Evolutionary conservation across 2,329 filamentous ascomycete genomes (phyloP), one percentile per base, ranked within the genome.

Genomic region (Gremmenia infestans): DNA sequence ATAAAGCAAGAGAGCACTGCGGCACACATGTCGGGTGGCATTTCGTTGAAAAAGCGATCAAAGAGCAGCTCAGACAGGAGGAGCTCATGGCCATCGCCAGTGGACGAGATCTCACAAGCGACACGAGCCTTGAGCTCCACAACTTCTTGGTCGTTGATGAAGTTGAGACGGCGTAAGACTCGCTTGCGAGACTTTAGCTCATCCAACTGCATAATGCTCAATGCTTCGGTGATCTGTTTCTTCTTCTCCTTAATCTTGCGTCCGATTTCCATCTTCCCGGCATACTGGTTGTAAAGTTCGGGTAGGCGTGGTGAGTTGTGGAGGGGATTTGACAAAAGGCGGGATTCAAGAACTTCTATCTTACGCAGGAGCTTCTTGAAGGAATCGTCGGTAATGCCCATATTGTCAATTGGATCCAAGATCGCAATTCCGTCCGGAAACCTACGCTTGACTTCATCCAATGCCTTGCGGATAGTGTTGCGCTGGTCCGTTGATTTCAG

Each of bases 71-170:
- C 94, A 12, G 89, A 91, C 5, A 99, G 81, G 61, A 99, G 85
- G 43, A 99, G 79, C 71, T 99, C 95, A 68, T 99, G 94, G 37
- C 93, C 94, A 64, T 87, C 83, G 2, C 69, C 69, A 3, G 83
- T 87, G 0, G 93, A 96, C 60, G 91, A 96, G 62, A 99, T 97
- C 74, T 99, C 93, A 73, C 94, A 99, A 2, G 94, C 94, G 3
- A 97, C 95, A 54, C 95, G 89, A 11, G 93, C 94, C 76, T 99
- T 99, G 68, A 97, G 82, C 75, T 97, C 89, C 8, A 99, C 92
- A 1, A 99, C 92, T 71, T 97, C 94, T 52, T 85, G 82, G 58
- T 97, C 94, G 70, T 96, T 95, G 73, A 97, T 95, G 74, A 99
- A 99, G 4, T 89, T 91, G 11, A 99, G 82, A 53, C 94, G 90